Base-by-base conservation (phyloP, 108 stramenopile species). In the Fragilaria radians region DNA sequence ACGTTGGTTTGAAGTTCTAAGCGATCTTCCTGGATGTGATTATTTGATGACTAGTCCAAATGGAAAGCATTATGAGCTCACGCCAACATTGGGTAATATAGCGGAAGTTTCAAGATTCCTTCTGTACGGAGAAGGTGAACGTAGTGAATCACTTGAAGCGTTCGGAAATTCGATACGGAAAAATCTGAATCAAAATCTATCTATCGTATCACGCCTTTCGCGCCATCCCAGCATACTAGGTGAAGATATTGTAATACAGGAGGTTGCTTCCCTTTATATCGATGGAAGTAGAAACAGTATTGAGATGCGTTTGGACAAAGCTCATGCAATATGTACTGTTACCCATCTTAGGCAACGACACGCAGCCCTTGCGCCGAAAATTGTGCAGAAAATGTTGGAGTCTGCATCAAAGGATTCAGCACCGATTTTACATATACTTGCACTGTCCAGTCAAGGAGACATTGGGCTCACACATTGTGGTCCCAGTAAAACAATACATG, bases 1-100 rank as follows among this genome's bases (percentile, higher is more conserved):
- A 18, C 48, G 31, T 5, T 74, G 73, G 73, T 74, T 74, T 28
- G 32, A 67, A 0, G 17, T 67, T 14, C 51, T 74, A 17, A 66
- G 62, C 48, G 59, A 63, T 63, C 25, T 63, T 46, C 58, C 66
- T 17, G 32, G 28, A 17, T 74, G 73, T 32, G 46, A 63, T 2
- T 74, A 74, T 47, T 63, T 74, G 58, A 47, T 5, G 11, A 48
- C 1, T 19, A 62, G 62, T 64, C 56, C 62, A 1, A 59, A 59
- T 28, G 66, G 66, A 18, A 48, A 56, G 52, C 52, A 46, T 22
- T 74, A 64, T 48, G 73, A 74, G 53, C 27, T 74, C 18, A 61
- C 62, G 0, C 73, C 73, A 5, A 74, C 66, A 1, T 25, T 67
- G 24, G 60, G 45, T 18, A 74, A 63, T 42, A 50, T 74, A 49